These are phyloP conservation scores for Dillenia turbinata DNA, from an alignment of 164 flowering plant species.

Conservation along the genomic window DNA sequence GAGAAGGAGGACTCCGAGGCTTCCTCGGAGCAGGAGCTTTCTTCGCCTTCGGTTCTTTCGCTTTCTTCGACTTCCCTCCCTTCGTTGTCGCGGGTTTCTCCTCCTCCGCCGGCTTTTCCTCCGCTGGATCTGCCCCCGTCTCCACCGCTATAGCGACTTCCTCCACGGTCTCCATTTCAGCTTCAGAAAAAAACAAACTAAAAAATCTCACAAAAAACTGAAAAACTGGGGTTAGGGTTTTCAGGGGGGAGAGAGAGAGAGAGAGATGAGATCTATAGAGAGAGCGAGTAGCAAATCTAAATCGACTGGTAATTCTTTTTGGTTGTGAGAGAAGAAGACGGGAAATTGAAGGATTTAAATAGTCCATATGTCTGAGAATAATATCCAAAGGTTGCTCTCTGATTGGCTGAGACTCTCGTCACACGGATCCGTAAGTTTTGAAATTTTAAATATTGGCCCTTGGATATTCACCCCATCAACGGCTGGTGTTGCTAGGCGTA, in stretches of 20 bases:
- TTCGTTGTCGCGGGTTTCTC: constrained; percentile 16
- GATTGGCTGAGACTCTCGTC: constrained; percentile 31
- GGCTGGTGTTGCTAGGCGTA: constrained; percentile 9
- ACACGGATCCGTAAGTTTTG: constrained; percentile 26
- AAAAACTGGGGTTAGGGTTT: constrained; percentile 3
- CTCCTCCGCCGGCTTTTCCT: constrained; percentile 16
- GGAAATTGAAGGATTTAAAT: constrained; percentile 27
- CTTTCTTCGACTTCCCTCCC: constrained; percentile 12
- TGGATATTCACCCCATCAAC: constrained; percentile 32
- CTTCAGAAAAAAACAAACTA: too few relatives aligned
- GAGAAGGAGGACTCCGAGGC: constrained; percentile 29
- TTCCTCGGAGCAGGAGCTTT: constrained; percentile 32
- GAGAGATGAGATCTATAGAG: not conserved
- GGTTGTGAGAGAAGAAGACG: constrained; percentile 10
- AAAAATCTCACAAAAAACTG: too few relatives aligned
- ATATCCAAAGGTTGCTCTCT: constrained; percentile 15
- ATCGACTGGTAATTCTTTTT: not conserved
- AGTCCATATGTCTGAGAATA: constrained; percentile 10
- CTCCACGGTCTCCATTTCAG: not conserved
- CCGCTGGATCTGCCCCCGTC: constrained; percentile 7
- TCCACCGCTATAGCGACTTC: constrained; percentile 9
- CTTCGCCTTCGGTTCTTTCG: constrained; percentile 32
- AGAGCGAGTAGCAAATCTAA: too few relatives aligned
- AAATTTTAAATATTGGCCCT: constrained; percentile 30
- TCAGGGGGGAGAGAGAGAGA: too few relatives aligned